Percentiles rank a stretch among this genome's conserved stretches.
Conservation (phyloP, 2,329 filamentous ascomycete species). For the Botrytis paeoniae region DNA sequence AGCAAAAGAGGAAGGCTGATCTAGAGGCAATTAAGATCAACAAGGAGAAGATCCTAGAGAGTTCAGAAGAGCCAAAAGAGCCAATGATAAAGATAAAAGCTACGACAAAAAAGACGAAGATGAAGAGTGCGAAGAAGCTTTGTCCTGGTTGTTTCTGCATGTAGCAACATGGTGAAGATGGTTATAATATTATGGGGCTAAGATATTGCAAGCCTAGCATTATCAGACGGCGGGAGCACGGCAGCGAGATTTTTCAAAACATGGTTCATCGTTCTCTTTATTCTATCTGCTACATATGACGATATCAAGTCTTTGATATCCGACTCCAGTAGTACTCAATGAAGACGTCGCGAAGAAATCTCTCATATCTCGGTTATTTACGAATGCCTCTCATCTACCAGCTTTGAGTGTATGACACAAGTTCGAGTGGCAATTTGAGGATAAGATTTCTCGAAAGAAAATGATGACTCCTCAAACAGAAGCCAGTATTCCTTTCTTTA, state of each 20-base stretch:
- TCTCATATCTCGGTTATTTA: not conserved
- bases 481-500: not conserved
- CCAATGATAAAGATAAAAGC: not conserved
- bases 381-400: too few species aligned
- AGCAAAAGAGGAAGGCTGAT: too few species aligned
- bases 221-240: not conserved
- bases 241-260: not conserved
- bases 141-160: not conserved
- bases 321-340: not conserved
- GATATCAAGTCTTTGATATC: not conserved
- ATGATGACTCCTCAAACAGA: not conserved
- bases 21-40: too few species aligned
- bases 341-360: too few species aligned
- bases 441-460: not conserved
- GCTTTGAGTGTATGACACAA: not conserved
- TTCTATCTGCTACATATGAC: too few species aligned
- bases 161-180: not conserved
- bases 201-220: not conserved
- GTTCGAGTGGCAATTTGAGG: too few species aligned
- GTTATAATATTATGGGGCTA: not conserved
- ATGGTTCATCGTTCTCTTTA: not conserved
- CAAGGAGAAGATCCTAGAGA: fast-evolving
- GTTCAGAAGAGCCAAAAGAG: fast-evolving
- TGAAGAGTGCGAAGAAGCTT: not conserved
- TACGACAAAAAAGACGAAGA: too few species aligned